Base-by-base conservation (phyloP, 805 yeast genomes). In the Yarrowia porcina region DNA sequence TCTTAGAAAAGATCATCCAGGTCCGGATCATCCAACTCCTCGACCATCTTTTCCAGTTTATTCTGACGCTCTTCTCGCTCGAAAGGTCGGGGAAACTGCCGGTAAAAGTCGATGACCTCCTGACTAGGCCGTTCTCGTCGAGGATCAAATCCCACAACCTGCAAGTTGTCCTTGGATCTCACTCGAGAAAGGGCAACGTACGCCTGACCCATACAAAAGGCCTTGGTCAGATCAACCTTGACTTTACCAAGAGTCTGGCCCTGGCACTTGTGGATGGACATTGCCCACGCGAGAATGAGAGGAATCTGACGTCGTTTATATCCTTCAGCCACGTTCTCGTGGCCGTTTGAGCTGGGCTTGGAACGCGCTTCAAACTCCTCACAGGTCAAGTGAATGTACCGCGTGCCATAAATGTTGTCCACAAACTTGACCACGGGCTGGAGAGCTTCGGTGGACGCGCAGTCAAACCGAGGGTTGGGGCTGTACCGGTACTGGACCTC, bases 141-240 rank as follows among this genome's bases (percentile, higher is more conserved):
- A 32, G 80, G 81, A 62, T 82, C 78, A 73, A 93, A 94, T 67
- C 90, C 89, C 64, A 84, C 74, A 3, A 94, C 90, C 69, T 91
- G 96, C 36, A 94, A 77, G 0, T 94, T 90, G 4, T 84, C 84
- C 69, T 93, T 81, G 25, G 88, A 82, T 0, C 87, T 88, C 3
- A 97, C 98, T 74, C 99, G 82, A 1, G 97, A 90, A 32, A 94
- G 76, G 0, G 99, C 99, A 21, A 94, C 99, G 72, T 94, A 94
- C 0, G 96, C 96, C 72, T 94, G 99, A 0, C 99, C 99, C 63
- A 83, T 86, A 70, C 91, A 98, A 74, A 93, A 93, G 1, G 89
- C 85, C 63, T 80, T 79, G 27, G 80, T 77, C 65, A 94, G 78
- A 72, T 94, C 96, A 6, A 93, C 96, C 64, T 82, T 80, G 1